These are phyloP conservation scores for Penicillium sp. DNA, from an alignment of 2,329 filamentous ascomycete species.

Conservation along the genomic window DNA sequence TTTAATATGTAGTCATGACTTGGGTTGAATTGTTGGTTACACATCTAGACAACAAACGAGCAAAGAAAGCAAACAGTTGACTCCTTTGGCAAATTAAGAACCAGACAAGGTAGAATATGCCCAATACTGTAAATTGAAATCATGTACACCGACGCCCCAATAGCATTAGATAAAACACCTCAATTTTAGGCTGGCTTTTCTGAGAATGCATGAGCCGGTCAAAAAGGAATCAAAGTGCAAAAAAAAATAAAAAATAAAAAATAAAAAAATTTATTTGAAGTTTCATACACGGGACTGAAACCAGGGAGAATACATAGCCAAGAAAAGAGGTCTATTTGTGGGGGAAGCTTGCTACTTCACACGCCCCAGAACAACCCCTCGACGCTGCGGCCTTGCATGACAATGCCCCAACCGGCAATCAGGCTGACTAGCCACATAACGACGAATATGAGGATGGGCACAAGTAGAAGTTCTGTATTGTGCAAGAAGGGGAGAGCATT, in stretches of 20 bases:
- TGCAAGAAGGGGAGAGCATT: constrained; percentile 66
- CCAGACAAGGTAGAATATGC: constrained; percentile 3
- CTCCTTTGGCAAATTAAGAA: background rate
- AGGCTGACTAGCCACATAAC: constrained; percentile 58
- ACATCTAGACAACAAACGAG: background rate
- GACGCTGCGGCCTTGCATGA: constrained; percentile 44
- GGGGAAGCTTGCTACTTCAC: constrained; percentile 13
- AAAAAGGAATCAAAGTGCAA: background rate
- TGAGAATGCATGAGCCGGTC: constrained; percentile 13
- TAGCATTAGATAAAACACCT: constrained; percentile 8
- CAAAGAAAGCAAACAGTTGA: background rate
- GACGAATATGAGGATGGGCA: constrained; percentile 59
- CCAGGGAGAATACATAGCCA: background rate
- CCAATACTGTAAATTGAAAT: constrained; percentile 6
- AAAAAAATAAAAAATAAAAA: constrained; percentile 1
- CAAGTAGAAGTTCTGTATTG: constrained; percentile 63
- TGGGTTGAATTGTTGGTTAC: background rate
- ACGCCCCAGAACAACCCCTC: constrained; percentile 46
- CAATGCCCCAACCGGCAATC: constrained; percentile 47
- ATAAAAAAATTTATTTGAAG: constrained; percentile 3
- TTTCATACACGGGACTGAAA: constrained; percentile 16
- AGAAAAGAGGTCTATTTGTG: background rate
- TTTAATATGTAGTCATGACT: constrained; percentile 1
- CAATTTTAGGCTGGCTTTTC: background rate
- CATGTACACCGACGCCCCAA: constrained; percentile 29